phyloP scores from a whole-genome alignment of 2,329 filamentous ascomycete species.

The Juglanconis oblonga region DNA sequence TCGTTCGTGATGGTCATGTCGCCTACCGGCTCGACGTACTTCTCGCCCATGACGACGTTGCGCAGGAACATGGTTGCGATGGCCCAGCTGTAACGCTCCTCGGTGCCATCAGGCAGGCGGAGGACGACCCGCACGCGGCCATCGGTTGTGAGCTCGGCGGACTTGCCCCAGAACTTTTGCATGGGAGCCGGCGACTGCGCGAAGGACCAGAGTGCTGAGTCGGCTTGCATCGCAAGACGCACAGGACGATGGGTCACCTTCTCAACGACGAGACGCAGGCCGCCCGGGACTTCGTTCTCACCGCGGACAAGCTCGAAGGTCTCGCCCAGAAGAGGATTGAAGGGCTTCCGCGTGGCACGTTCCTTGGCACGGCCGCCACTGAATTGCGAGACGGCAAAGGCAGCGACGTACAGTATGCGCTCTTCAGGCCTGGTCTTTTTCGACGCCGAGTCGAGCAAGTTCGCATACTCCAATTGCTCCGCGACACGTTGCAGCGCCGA shows the following conservation, averaged over 20 bases:
- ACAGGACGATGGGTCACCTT: conserved; percentile 94
- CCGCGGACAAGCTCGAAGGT: conserved; percentile 90
- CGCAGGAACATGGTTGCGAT: conserved; percentile 86
- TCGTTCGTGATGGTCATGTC: conserved; percentile 81
- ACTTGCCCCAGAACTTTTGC: conserved; percentile 99
- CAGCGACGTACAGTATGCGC: conserved; percentile 78
- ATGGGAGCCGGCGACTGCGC: conserved; percentile 82
- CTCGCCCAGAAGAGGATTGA: conserved; percentile 94
- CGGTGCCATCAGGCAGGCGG: conserved; percentile 59
- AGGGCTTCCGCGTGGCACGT: conserved; percentile 89
- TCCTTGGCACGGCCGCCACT: conserved; percentile 82
- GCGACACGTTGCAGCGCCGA: conserved; percentile 85
- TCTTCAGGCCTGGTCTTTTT: conserved; percentile 59
- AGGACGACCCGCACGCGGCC: conserved; percentile 78
- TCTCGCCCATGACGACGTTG: conserved; percentile 96
- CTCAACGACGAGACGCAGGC: conserved; percentile 89
- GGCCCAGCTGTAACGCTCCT: conserved; percentile 86
- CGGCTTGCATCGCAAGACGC: conserved; percentile 88
- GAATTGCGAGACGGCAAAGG: conserved; percentile 87
- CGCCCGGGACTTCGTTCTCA: conserved; percentile 67
- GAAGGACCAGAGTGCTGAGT: conserved; percentile 80
- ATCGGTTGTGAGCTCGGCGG: conserved; percentile 88
- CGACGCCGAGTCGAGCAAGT: conserved; percentile 74
- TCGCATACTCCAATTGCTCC: conserved; percentile 87
- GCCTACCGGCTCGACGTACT: conserved; percentile 93